Evolutionary conservation across 192 early-diverging fungal species (phyloP).

Genomic region (Coemansia umbellata): DNA sequence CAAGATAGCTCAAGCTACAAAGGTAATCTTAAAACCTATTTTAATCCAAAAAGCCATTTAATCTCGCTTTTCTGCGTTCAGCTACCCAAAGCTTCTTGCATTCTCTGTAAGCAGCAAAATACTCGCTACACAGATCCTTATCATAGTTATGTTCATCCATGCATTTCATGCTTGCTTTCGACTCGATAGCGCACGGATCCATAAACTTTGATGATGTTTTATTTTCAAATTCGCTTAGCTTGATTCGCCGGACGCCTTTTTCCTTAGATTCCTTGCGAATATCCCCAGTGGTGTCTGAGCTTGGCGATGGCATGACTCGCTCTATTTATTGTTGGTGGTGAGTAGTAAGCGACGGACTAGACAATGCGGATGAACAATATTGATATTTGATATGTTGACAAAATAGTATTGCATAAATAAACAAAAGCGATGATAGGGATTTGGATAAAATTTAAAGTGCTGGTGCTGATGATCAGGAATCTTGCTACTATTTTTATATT

Average conservation of each 20-base stretch:
- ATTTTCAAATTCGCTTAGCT: slow-evolving; percentile 37
- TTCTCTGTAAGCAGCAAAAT: slow-evolving; percentile 42
- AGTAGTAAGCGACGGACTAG: too few relatives aligned
- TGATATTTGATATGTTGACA: too few relatives aligned
- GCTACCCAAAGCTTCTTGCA: slow-evolving; percentile 48
- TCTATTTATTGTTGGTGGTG: too few relatives aligned
- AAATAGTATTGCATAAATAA: too few relatives aligned
- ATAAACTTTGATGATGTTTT: slow-evolving; percentile 45
- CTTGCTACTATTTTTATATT: too few relatives aligned
- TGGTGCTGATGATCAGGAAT: too few relatives aligned
- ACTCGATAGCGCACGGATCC: slow-evolving; percentile 47
- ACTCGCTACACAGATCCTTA: slow-evolving; percentile 21
- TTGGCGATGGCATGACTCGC: not conserved
- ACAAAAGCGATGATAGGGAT: too few relatives aligned
- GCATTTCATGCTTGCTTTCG: slow-evolving; percentile 42
- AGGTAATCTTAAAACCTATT: too few relatives aligned
- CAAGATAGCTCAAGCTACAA: too few relatives aligned
- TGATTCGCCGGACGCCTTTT: slow-evolving; percentile 24
- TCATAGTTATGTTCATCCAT: slow-evolving; percentile 47
- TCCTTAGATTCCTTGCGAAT: slow-evolving; percentile 28
- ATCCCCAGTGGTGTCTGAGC: slow-evolving; percentile 13
- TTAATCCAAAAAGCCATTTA: not conserved
- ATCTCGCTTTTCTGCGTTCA: slow-evolving; percentile 25
- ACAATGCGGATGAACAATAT: too few relatives aligned
- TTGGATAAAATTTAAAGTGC: too few relatives aligned